Evolutionary conservation across 169 alveolate genomes (phyloP), one percentile per base, ranked within the genome.

Genomic region (Besnoitia besnoiti): DNA sequence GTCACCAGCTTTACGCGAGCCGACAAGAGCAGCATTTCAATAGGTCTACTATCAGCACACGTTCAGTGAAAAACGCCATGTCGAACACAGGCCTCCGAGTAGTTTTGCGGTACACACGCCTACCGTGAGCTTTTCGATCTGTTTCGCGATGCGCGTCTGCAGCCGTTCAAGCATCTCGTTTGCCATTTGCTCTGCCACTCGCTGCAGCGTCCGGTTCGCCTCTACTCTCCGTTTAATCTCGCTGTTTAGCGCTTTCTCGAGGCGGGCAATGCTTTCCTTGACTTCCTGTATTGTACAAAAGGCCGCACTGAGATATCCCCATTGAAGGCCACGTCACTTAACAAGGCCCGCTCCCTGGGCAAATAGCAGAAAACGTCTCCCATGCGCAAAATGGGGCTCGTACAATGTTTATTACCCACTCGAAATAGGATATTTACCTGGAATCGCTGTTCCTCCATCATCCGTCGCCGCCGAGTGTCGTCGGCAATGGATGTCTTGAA

Each of bases 141-240:
- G 92, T 42, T 93, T 88, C 40, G 77, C 90, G 27, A 93, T 85
- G 62, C 93, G 85, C 39, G 73, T 73, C 33, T 93, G 95, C 39
- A 93, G 89, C 51, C 95, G 79, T n/a, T 89, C 95, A 33, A 93
- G 89, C 95, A 93, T 93, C 85, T 93, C 94, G 67, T 90, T 93
- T 19, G 95, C 94, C 94, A 89, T 90, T n/a, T 93, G 93, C 85
- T 93, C 95, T 35, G 94, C 76, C 42, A 93, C 76, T 79, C 88
- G 93, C 46, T 93, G 95, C 46, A 90, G 90, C 35, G 93, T 49
- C 47, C 88, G 89, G 85, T 93, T 93, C 47, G 92, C 93, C 46
- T 93, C 95, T 61, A 93, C 94, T 35, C 95, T 42, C 59, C 95
- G 49, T 67, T 89, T 89, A 73, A 93, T 93, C 77, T 93, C 95